Percentiles rank a stretch among this genome's conserved stretches.
These are phyloP conservation scores for Pelargonium citronellum DNA, from an alignment of 441 rosid genomes.

Conservation along the genomic window DNA sequence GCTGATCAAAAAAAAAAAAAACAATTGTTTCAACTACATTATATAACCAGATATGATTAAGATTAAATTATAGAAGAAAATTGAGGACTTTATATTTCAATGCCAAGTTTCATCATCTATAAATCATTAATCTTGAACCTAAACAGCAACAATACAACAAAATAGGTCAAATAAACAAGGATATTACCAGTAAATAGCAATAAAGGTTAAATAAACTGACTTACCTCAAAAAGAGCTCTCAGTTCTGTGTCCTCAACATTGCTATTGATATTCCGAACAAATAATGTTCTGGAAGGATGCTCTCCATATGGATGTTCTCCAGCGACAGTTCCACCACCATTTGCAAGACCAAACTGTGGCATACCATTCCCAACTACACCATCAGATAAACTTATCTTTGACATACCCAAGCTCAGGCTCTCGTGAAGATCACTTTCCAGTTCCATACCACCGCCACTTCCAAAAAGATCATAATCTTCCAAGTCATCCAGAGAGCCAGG, in stretches of 20 bases:
- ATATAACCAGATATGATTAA: background rate
- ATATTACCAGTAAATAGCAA: background rate
- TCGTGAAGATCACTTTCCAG: conserved; percentile 59
- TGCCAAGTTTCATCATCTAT: background rate
- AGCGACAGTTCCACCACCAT: conserved; percentile 40
- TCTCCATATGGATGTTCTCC: conserved; percentile 88
- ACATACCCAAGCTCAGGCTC: conserved; percentile 44
- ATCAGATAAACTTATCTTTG: conserved; percentile 57
- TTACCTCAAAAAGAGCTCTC: conserved; percentile 67
- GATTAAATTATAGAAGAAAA: background rate
- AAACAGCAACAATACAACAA: background rate
- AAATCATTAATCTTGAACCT: background rate
- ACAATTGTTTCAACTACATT: background rate
- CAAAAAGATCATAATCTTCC: conserved; percentile 75
- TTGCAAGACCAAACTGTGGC: conserved; percentile 46
- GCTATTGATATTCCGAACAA: conserved; percentile 83
- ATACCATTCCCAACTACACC: conserved; percentile 45
- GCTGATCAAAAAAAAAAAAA: too few species aligned
- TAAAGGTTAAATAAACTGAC: background rate
- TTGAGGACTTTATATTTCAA: background rate
- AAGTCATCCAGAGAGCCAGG: conserved; percentile 62
- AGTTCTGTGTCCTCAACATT: conserved; percentile 76
- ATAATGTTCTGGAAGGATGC: conserved; percentile 83
- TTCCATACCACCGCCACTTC: conserved; percentile 83
- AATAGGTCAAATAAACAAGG: background rate